phyloP scores from a whole-genome alignment of 345 rosid species.

The Eucalyptus paniculata region DNA sequence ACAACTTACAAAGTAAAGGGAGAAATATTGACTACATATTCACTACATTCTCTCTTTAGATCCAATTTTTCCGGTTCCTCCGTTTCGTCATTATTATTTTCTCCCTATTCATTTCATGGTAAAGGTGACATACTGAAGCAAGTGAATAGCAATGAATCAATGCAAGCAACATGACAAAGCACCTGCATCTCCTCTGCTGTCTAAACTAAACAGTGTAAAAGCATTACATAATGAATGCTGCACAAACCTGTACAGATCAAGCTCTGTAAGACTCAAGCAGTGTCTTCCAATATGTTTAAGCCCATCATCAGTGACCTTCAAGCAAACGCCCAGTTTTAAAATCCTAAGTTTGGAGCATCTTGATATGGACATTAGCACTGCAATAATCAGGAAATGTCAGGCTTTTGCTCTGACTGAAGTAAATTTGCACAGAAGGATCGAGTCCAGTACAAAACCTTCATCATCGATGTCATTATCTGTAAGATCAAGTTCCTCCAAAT shows the following conservation, averaged over 20 bases:
- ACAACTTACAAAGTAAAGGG: not conserved
- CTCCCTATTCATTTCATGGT: not conserved
- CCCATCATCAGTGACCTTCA: constrained; percentile 41
- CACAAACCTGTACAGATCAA: constrained; percentile 52
- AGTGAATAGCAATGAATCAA: not conserved
- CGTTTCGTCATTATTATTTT: not conserved
- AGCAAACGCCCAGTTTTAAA: constrained; percentile 56
- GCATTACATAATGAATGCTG: not conserved
- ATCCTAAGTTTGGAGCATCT: constrained; percentile 34
- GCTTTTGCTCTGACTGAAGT: not conserved
- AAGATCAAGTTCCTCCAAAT: constrained; percentile 63
- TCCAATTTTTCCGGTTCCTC: not conserved
- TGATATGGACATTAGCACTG: constrained; percentile 43
- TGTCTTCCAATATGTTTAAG: constrained; percentile 29
- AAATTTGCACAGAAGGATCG: not conserved
- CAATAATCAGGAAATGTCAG: not conserved
- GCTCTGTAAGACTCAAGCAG: constrained; percentile 50
- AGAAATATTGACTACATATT: not conserved
- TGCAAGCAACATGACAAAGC: not conserved
- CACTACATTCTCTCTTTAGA: not conserved
- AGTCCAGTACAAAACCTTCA: constrained; percentile 27
- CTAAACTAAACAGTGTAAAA: not conserved
- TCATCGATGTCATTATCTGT: constrained; percentile 70
- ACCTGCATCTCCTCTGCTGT: not conserved
- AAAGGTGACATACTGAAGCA: not conserved